Evolutionary conservation across 208 protist genomes (phyloP).

Genomic region (Leishmania arabica): DNA sequence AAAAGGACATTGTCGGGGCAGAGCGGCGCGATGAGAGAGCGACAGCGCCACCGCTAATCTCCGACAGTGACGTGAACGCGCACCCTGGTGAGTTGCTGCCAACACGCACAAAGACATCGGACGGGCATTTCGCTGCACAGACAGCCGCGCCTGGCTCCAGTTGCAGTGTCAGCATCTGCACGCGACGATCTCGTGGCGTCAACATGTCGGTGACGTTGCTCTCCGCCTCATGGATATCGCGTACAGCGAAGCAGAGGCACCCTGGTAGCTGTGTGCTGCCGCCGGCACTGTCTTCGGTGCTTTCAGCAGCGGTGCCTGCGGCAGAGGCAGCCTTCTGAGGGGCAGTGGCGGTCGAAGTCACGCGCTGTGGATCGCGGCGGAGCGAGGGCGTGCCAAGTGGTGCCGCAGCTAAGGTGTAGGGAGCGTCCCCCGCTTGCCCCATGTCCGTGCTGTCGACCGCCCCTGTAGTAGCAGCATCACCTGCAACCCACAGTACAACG

Average conservation of each 20-base stretch:
- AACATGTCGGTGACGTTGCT: constrained; percentile 30
- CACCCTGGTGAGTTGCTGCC: background rate
- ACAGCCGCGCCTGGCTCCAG: constrained; percentile 16
- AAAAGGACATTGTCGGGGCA: background rate
- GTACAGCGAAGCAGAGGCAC: constrained; percentile 33
- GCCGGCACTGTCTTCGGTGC: background rate
- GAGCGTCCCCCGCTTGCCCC: background rate
- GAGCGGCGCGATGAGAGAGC: background rate
- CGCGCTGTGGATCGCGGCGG: background rate
- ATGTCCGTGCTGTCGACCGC: background rate
- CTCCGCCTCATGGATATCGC: constrained; percentile 23
- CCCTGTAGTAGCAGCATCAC: background rate
- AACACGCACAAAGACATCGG: constrained; percentile 8
- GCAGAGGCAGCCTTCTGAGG: background rate
- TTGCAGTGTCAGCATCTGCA: constrained; percentile 36
- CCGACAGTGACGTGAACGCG: background rate
- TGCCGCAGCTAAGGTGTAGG: background rate
- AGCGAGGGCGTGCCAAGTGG: background rate
- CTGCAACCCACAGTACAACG: constrained; percentile 23
- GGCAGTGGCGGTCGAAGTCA: background rate
- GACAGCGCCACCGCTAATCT: background rate
- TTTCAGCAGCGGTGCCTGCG: background rate
- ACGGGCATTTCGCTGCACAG: constrained; percentile 12
- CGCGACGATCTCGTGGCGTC: constrained; percentile 36
- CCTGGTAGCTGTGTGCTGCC: background rate